Base-by-base conservation (phyloP, 2,329 filamentous ascomycete species). In the Trichoderma atrobrunneum region DNA sequence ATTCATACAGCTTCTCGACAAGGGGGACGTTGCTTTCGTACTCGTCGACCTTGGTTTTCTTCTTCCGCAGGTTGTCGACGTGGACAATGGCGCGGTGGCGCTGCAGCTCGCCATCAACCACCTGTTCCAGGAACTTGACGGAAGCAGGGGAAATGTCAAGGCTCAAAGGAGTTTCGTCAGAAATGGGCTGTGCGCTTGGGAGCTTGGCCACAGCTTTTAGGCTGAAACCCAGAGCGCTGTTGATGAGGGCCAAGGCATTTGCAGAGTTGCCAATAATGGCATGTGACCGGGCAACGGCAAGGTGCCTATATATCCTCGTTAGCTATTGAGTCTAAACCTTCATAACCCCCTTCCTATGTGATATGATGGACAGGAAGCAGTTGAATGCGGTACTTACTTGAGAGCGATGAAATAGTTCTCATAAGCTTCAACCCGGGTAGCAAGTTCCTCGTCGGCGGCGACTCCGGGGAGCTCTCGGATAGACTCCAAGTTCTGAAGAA, bases 381-480 rank as follows among this genome's bases (percentile, higher is more conserved):
- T 21, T 14, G 11, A 36, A 34, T 28, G 34, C 8, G n/a, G 32
- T 54, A 82, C 88, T 80, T 85, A 95, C 91, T 95, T 97, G 70
- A 98, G 85, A 11, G 96, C 93, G 74, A 91, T 89, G 84, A 98
- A 99, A 82, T 98, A 98, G 73, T 88, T 86, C 43, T 88, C 87
- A 76, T 93, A 95, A 39, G 90, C 90, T 71, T 93, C 89, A n/a
- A 99, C 85, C 80, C 96, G 93, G 60, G 87, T 84, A 5, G 94
- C 86, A 75, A 99, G 92, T 18, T 84, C 85, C 54, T 90, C 87
- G 78, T 99, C 96, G 56, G 94, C 92, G 43, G 94, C 94, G 21
- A 98, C 93, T 81, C 96, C 96, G 3, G 94, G 92, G 16, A 99
- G 87, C 73, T 97, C 94, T 77, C 92, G 93, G 80, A 98, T 90